Percentiles rank a stretch among this genome's conserved stretches.
phyloP scores from a whole-genome alignment of 305 asterid genomes.

The Coffea humblotiana region DNA sequence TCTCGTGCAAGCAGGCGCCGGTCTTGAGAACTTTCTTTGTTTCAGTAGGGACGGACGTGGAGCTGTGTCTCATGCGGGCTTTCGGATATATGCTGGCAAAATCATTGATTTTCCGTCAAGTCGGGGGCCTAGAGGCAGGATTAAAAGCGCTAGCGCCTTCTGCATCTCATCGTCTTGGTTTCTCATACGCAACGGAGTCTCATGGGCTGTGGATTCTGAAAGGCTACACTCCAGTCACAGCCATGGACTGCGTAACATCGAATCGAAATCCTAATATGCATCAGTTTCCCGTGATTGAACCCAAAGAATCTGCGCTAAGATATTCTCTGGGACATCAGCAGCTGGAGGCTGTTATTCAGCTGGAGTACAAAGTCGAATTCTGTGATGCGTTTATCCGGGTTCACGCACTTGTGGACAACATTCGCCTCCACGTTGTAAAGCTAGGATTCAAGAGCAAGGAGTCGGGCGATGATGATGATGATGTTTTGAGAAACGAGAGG shows the following conservation, averaged over 20 bases:
- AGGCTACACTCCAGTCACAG: conserved; percentile 70
- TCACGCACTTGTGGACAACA: conserved; percentile 62
- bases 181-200: conserved; percentile 67
- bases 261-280: conserved; percentile 19
- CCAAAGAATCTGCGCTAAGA: conserved; percentile 57
- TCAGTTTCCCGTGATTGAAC: conserved; percentile 40
- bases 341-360: conserved; percentile 78
- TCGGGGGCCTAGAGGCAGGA: conserved; percentile 47
- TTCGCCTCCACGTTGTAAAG: conserved; percentile 64
- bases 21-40: conserved; percentile 63
- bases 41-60: conserved; percentile 72
- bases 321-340: conserved; percentile 89
- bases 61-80: conserved; percentile 71
- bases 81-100: conserved; percentile 76
- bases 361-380: conserved; percentile 61
- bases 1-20: conserved; percentile 55
- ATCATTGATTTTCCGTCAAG: conserved; percentile 57
- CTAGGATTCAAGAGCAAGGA: conserved; percentile 58
- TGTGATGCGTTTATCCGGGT: conserved; percentile 63
- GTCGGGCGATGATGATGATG: conserved; percentile 17
- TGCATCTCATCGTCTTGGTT: conserved; percentile 43
- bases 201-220: conserved; percentile 77
- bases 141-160: conserved; percentile 33
- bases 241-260: conserved; percentile 52
- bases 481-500: conserved; percentile 45